Evolutionary conservation across 2,329 filamentous ascomycete species (phyloP).

Genomic region (Seiridium cupressi): DNA sequence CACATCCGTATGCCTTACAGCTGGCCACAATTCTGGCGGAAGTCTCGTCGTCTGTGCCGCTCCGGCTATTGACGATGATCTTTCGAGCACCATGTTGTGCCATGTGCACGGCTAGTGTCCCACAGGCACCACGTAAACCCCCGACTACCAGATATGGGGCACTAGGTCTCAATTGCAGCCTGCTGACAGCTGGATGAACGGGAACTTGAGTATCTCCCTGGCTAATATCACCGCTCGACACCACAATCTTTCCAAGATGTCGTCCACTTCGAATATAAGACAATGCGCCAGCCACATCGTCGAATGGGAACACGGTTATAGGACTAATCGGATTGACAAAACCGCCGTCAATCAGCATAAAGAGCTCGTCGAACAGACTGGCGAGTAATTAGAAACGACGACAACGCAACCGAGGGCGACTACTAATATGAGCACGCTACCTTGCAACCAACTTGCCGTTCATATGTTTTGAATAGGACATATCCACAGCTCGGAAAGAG

Average conservation of each 20-base stretch:
- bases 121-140: slow-evolving; percentile 31
- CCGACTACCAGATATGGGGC: slow-evolving; percentile 30
- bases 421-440: background rate
- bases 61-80: slow-evolving; percentile 28
- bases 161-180: background rate
- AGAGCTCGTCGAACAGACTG: slow-evolving; percentile 11
- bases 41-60: slow-evolving; percentile 16
- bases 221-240: slow-evolving; percentile 11
- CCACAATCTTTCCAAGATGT: slow-evolving; percentile 36
- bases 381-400: background rate
- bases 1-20: slow-evolving; percentile 10
- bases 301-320: slow-evolving; percentile 11
- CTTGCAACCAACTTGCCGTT: slow-evolving; percentile 30
- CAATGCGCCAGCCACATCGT: slow-evolving; percentile 28
- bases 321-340: slow-evolving; percentile 13
- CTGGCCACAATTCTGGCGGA: slow-evolving; percentile 16
- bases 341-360: slow-evolving; percentile 8
- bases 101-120: slow-evolving; percentile 27
- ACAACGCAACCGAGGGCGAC: no score
- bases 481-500: background rate
- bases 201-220: background rate
- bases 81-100: slow-evolving; percentile 26
- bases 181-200: background rate
- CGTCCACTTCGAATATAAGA: slow-evolving; percentile 31
- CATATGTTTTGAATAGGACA: slow-evolving; percentile 29